Evolutionary conservation across 441 rosid genomes (phyloP).

Genomic region (Erodium trifolium): DNA sequence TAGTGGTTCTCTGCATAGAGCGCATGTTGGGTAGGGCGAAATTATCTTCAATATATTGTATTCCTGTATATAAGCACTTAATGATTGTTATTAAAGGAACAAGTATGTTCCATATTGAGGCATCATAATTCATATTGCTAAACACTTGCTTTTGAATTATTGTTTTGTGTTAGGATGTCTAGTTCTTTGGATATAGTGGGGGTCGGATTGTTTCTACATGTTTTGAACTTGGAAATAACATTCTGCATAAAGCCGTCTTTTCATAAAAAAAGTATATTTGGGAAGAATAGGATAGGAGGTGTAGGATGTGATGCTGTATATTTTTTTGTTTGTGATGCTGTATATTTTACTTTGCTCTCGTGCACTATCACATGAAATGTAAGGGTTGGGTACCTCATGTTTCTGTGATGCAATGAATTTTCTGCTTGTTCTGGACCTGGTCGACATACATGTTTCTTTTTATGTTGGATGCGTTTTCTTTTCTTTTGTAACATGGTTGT

Average conservation of each 20-base stretch:
- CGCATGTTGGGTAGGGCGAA: no score
- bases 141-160: background rate
- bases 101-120: background rate
- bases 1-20: no score
- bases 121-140: background rate
- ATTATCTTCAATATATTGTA: no score
- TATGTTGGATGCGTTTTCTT: background rate
- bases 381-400: slow-evolving; percentile 3
- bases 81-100: no score
- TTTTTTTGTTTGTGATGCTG: slow-evolving; percentile 6
- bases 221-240: background rate
- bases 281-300: background rate
- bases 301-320: slow-evolving; percentile 3
- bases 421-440: background rate
- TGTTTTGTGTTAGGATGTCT: background rate
- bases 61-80: no score
- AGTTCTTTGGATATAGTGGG: background rate
- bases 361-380: background rate
- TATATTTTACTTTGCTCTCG: background rate
- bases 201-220: background rate
- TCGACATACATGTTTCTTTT: background rate
- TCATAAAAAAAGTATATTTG: background rate
- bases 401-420: slow-evolving; percentile 3
- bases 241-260: background rate
- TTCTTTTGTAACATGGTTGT: slow-evolving; percentile 14